Evolutionary conservation across 768 basidiomycete species (phyloP).

Genomic region (Agrocybe pediades): DNA sequence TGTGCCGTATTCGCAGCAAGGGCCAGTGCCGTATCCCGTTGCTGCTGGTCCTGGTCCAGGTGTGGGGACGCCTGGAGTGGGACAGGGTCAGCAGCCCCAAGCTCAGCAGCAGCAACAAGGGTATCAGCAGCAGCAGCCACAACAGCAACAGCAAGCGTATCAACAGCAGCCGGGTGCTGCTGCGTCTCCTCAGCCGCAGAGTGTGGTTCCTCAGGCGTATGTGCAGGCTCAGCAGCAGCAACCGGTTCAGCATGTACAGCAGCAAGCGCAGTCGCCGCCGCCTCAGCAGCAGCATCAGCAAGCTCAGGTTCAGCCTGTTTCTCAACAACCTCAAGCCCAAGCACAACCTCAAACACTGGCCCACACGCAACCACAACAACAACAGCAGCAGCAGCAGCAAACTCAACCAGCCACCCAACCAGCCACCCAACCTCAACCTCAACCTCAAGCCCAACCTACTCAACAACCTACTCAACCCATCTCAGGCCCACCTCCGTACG

Average conservation of each 20-base stretch:
- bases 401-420: conserved; percentile 1
- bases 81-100: conserved; percentile 26
- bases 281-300: conserved; percentile 13
- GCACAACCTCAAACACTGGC: conserved; percentile 9
- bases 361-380: conserved; percentile 27
- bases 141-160: conserved; percentile 12
- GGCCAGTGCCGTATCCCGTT: conserved; percentile 38
- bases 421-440: conserved; percentile 23
- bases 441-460: conserved; percentile 23
- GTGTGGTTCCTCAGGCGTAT: too few relatives aligned
- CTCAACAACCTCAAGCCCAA: conserved; percentile 6
- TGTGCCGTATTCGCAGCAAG: conserved; percentile 38
- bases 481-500: conserved; percentile 46
- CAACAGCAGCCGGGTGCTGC: conserved; percentile 15
- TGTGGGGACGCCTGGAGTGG: too few relatives aligned
- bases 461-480: conserved; percentile 28
- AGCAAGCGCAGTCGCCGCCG: conserved; percentile 13
- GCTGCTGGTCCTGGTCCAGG: too few relatives aligned
- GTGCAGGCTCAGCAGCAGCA: conserved; percentile 21
- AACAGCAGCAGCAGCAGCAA: conserved; percentile 29
- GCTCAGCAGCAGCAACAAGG: conserved; percentile 15
- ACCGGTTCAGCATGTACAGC: conserved; percentile 15
- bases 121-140: conserved; percentile 18
- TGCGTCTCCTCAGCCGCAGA: conserved; percentile 9
- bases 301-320: conserved; percentile 10